A percentile compares a stretch with the other conserved stretches of the same genome.
Conservation (phyloP, 192 early-diverging fungal genomes). For the Glomus cerebriforme region DNA sequence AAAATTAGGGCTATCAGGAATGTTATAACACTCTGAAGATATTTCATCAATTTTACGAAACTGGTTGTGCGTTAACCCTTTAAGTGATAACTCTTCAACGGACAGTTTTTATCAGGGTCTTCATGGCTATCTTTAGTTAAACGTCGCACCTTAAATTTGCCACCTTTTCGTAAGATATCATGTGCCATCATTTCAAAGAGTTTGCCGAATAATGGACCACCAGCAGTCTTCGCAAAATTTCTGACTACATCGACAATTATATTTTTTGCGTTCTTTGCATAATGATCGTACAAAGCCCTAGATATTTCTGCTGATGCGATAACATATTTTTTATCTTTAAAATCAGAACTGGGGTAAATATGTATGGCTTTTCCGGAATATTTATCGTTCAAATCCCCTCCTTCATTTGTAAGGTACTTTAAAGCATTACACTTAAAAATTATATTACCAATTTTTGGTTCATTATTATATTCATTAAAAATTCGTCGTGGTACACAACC, state of each 20-base stretch:
- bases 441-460: neutral
- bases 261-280: conserved; percentile 1
- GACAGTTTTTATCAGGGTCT: no score
- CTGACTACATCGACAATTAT: neutral
- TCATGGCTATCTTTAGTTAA: no score
- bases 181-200: neutral
- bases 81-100: no score
- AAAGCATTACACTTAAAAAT: conserved; percentile 8
- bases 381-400: neutral
- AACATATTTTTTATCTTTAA: conserved; percentile 25
- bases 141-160: neutral
- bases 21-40: no score
- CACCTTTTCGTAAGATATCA: neutral
- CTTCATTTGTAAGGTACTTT: conserved; percentile 11
- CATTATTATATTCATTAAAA: conserved; percentile 28
- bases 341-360: conserved; percentile 14
- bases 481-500: conserved; percentile 2
- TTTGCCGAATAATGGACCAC: neutral
- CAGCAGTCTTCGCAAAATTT: neutral
- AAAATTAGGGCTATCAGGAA: no score
- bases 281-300: conserved; percentile 7
- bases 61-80: no score
- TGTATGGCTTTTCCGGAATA: conserved; percentile 10
- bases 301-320: neutral
- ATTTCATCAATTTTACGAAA: no score